phyloP scores from a whole-genome alignment of 768 basidiomycete species.

The Tricholoma sp. region DNA sequence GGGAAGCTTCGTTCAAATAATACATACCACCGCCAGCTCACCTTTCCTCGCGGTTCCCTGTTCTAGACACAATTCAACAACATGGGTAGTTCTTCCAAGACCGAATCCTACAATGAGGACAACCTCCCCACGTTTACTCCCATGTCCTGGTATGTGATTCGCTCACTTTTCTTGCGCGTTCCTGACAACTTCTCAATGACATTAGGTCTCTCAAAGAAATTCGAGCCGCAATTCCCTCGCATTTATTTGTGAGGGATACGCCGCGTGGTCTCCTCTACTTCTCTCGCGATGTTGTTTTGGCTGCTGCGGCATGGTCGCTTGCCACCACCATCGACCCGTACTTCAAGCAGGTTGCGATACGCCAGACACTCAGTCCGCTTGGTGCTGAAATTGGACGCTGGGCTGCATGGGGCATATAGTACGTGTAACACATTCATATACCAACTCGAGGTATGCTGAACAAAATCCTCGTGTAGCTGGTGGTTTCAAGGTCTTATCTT shows the following conservation, averaged over 20 bases:
- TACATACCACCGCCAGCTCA: neutral
- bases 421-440: constrained; percentile 13
- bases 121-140: constrained; percentile 38
- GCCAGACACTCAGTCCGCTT: constrained; percentile 24
- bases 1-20: too few relatives aligned
- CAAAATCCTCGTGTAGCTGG: constrained; percentile 32
- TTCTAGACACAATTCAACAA: constrained; percentile 1
- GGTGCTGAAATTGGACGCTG: constrained; percentile 36
- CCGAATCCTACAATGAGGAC: constrained; percentile 31
- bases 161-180: too few relatives aligned
- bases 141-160: constrained; percentile 40
- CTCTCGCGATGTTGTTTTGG: constrained; percentile 41
- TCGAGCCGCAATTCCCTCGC: constrained; percentile 41
- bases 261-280: constrained; percentile 35
- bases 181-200: too few relatives aligned
- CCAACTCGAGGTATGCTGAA: neutral
- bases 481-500: constrained; percentile 61
- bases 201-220: constrained; percentile 49
- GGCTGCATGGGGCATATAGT: constrained; percentile 45
- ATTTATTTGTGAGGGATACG: constrained; percentile 40
- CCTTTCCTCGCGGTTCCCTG: neutral
- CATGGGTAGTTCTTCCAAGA: constrained; percentile 6
- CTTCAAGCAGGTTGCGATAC: constrained; percentile 21
- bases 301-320: constrained; percentile 34
- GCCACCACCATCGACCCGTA: constrained; percentile 41